phyloP scores from a whole-genome alignment of 2,329 filamentous ascomycete species.

The Ophiostoma ips region DNA sequence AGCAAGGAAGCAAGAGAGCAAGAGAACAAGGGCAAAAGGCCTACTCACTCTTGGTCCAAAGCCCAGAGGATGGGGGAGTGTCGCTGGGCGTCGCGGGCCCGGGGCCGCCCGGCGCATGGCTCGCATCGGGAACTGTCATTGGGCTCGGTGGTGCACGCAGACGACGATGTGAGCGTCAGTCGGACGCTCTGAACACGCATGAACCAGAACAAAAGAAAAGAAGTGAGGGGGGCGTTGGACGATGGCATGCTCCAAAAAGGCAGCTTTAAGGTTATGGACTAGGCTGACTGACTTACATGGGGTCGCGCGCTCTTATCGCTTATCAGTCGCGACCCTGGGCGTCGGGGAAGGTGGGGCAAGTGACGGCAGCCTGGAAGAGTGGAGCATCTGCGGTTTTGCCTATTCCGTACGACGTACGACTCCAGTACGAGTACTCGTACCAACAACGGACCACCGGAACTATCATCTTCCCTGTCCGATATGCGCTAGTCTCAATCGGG shows the following conservation, averaged over 20 bases:
- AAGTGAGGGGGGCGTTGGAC: not conserved
- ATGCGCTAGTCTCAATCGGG: not conserved
- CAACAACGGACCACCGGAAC: constrained; percentile 1
- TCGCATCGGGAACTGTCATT: too few relatives aligned
- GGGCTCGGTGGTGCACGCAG: too few relatives aligned
- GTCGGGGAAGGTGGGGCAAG: not conserved
- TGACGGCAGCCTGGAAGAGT: not conserved
- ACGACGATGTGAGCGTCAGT: too few relatives aligned
- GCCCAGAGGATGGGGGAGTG: not conserved
- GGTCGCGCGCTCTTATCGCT: constrained; percentile 3
- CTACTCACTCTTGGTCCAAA: not conserved
- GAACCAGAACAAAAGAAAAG: not conserved
- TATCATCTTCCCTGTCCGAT: constrained; percentile 7
- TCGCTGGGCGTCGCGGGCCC: not conserved
- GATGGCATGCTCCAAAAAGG: too few relatives aligned
- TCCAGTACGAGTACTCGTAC: too few relatives aligned
- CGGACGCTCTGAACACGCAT: not conserved
- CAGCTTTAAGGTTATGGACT: too few relatives aligned
- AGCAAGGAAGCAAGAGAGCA: too few relatives aligned
- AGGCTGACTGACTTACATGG: not conserved
- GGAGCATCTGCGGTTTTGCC: not conserved
- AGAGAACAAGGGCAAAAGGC: not conserved
- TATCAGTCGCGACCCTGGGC: not conserved
- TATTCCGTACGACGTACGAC: too few relatives aligned
- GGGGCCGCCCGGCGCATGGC: not conserved